Evolutionary conservation across 2,329 filamentous ascomycete genomes (phyloP).

Genomic region (Alternaria sp.): DNA sequence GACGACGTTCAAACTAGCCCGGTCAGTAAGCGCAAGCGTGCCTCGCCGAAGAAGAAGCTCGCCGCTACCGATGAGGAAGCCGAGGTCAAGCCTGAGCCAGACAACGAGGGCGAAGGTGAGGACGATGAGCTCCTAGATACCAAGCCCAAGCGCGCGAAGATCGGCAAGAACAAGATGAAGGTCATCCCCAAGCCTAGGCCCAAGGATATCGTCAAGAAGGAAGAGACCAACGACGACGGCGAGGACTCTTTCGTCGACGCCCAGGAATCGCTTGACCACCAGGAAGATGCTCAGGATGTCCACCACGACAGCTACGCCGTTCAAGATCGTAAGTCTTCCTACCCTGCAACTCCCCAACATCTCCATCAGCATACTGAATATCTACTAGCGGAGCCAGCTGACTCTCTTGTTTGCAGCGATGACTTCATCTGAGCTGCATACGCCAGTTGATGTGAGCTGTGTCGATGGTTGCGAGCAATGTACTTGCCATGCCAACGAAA

Average conservation of each 20-base stretch:
- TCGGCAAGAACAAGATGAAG: not conserved
- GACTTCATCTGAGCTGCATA: not conserved
- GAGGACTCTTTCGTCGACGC: slow-evolving; percentile 13
- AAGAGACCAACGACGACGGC: not conserved
- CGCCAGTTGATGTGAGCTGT: not conserved
- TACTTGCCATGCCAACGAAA: slow-evolving; percentile 9
- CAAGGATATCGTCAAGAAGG: not conserved
- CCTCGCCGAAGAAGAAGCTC: slow-evolving; percentile 8
- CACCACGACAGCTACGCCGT: not conserved
- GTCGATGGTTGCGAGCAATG: slow-evolving; percentile 2
- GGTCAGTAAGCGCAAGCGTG: slow-evolving; percentile 31
- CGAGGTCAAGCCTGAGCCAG: not conserved
- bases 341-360: not conserved
- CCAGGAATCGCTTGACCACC: not conserved
- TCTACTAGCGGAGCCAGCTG: not conserved
- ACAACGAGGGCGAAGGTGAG: not conserved
- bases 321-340: not conserved
- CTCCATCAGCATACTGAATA: not conserved
- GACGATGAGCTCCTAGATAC: not conserved
- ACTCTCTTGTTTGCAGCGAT: not conserved
- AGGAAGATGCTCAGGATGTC: not conserved
- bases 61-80: not conserved
- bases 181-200: slow-evolving; percentile 2
- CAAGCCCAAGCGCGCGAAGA: slow-evolving; percentile 13
- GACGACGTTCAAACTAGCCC: not conserved